Percentiles rank a stretch among this genome's conserved stretches.
phyloP scores from a whole-genome alignment of 768 basidiomycete species.

The Clavaria fumosa region DNA sequence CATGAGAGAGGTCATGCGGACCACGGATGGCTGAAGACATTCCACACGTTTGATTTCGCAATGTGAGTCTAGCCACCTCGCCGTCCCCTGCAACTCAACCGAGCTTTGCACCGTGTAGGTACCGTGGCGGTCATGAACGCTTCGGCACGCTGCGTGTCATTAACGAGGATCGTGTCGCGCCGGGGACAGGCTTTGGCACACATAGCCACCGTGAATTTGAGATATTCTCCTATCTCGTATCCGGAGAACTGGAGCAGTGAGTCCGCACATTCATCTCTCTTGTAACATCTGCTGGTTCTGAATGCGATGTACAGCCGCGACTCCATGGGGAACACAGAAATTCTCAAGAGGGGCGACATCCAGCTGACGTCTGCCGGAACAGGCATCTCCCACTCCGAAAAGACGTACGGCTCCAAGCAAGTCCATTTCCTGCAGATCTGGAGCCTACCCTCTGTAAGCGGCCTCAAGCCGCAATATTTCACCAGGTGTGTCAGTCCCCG shows the following conservation, averaged over 20 bases:
- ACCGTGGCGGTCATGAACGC: constrained; percentile 42
- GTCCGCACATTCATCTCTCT: constrained; percentile 12
- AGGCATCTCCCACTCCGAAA: constrained; percentile 73
- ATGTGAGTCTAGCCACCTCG: constrained; percentile 26
- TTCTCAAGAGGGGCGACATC: constrained; percentile 76
- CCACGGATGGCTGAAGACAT: constrained; percentile 79
- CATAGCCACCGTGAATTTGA: constrained; percentile 78
- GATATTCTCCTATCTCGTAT: constrained; percentile 80
- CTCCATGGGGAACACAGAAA: constrained; percentile 82
- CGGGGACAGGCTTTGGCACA: constrained; percentile 69
- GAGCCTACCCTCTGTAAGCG: constrained; percentile 26
- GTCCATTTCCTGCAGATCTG: constrained; percentile 43
- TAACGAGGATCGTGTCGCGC: constrained; percentile 81
- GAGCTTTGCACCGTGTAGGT: constrained; percentile 22
- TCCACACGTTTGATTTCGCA: constrained; percentile 73
- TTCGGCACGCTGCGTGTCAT: constrained; percentile 77
- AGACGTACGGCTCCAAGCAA: constrained; percentile 25
- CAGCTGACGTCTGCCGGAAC: constrained; percentile 90
- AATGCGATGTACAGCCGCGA: constrained; percentile 43
- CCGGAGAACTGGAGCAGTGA: constrained; percentile 70
- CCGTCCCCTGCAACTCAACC: neutral
- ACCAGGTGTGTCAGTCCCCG: constrained; percentile 30
- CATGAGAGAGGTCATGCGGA: constrained; percentile 57
- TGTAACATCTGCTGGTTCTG: neutral
- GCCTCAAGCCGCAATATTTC: constrained; percentile 66